Percentiles rank a stretch among this genome's conserved stretches.
Evolutionary conservation across 495 filamentous ascomycete species (phyloP).

Genomic region (Neurospora sp.): DNA sequence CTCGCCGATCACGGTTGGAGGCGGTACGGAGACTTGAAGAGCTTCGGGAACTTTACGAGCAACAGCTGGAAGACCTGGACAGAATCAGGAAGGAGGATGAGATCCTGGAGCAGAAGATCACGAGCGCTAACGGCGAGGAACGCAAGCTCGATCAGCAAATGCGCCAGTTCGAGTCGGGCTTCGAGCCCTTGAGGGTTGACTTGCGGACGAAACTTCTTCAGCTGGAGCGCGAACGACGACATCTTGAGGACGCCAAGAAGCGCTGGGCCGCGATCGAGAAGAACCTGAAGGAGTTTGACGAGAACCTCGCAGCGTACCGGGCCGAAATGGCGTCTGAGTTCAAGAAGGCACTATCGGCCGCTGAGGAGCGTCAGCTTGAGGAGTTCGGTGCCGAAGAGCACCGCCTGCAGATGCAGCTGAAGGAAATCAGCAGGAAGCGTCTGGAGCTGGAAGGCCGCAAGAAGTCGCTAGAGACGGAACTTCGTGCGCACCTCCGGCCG

Average conservation of each 20-base stretch:
- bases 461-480: conserved; percentile 64
- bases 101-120: conserved; percentile 75
- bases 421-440: conserved; percentile 60
- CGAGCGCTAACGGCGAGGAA: conserved; percentile 64
- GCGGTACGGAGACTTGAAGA: conserved; percentile 67
- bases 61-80: conserved; percentile 38
- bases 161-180: conserved; percentile 70
- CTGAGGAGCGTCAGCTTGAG: conserved; percentile 76
- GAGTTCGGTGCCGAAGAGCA: conserved; percentile 56
- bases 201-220: conserved; percentile 59
- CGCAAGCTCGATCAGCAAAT: conserved; percentile 75
- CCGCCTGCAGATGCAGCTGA: conserved; percentile 61
- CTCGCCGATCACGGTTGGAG: conserved; percentile 69
- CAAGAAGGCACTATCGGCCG: conserved; percentile 75
- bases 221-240: conserved; percentile 62
- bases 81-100: conserved; percentile 51
- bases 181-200: conserved; percentile 66
- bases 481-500: conserved; percentile 75
- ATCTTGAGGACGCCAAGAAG: conserved; percentile 58
- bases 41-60: conserved; percentile 65
- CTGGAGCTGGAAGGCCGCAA: conserved; percentile 76
- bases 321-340: conserved; percentile 76
- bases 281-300: conserved; percentile 62
- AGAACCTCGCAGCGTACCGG: conserved; percentile 62
- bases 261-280: conserved; percentile 65